phyloP scores from a whole-genome alignment of 1,284 basidiomycete species.

The Leccinum pseudoinsigne region DNA sequence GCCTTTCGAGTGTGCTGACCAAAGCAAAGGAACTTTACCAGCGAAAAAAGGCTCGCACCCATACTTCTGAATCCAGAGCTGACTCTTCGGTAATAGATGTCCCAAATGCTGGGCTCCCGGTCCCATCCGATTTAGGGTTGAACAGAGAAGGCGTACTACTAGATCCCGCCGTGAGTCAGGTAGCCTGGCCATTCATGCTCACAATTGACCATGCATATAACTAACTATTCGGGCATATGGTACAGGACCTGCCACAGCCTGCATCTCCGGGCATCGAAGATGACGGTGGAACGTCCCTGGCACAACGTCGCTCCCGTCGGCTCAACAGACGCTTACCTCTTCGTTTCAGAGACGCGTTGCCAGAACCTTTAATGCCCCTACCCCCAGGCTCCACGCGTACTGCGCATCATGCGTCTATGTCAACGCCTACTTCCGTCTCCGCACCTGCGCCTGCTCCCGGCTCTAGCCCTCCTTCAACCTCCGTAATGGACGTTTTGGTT shows the following conservation, averaged over 20 bases:
- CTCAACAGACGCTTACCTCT: background rate
- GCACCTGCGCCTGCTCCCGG: background rate
- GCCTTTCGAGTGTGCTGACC: too few species aligned
- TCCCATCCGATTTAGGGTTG: too few species aligned
- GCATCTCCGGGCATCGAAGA: background rate
- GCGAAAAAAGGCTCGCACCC: background rate
- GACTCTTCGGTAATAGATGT: too few species aligned
- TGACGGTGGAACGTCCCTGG: background rate
- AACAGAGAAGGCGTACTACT: too few species aligned
- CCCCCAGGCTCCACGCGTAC: too few species aligned
- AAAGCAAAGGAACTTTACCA: background rate
- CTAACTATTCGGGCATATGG: conserved; percentile 18
- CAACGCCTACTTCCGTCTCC: too few species aligned
- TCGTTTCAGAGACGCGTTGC: background rate
- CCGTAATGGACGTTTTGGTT: background rate
- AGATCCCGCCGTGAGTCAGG: too few species aligned
- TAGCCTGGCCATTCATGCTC: too few species aligned
- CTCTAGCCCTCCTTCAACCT: background rate
- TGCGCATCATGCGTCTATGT: too few species aligned
- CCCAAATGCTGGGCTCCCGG: too few species aligned
- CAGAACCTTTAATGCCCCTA: background rate
- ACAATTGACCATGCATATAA: too few species aligned
- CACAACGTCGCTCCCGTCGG: background rate
- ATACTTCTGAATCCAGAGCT: too few species aligned
- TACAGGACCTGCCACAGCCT: background rate